A percentile compares a stretch with the other conserved stretches of the same genome.
These are phyloP conservation scores for Phaeosphaeriaceae sp. DNA, from an alignment of 2,329 filamentous ascomycete genomes.

Conservation along the genomic window DNA sequence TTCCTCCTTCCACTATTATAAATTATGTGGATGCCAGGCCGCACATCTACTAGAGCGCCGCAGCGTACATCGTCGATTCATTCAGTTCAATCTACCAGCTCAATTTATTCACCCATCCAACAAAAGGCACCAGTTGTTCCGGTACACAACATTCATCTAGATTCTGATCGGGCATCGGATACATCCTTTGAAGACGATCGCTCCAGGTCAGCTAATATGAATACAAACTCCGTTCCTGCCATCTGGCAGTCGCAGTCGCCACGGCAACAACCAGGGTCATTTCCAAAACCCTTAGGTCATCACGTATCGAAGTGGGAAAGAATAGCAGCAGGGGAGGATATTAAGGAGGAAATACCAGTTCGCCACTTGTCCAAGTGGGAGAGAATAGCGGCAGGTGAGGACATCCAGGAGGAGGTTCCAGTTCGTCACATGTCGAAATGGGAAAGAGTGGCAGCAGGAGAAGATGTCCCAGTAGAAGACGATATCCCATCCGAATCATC, in stretches of 20 bases:
- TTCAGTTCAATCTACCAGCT: slow-evolving; percentile 34
- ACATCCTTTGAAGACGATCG: slow-evolving; percentile 10
- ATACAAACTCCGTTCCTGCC: background rate
- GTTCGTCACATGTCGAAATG: background rate
- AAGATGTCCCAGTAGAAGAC: slow-evolving; percentile 31
- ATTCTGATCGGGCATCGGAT: background rate
- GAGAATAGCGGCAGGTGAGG: background rate
- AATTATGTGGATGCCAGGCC: slow-evolving; percentile 44
- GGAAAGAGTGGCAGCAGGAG: background rate
- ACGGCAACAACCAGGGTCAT: background rate
- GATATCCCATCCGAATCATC: slow-evolving; percentile 41
- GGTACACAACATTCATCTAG: background rate
- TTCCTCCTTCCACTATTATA: background rate
- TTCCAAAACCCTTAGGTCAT: background rate
- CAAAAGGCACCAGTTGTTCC: slow-evolving; percentile 16
- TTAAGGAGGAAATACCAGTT: slow-evolving; percentile 6
- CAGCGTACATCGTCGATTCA: slow-evolving; percentile 40
- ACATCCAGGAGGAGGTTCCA: slow-evolving; percentile 4
- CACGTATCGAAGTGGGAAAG: background rate
- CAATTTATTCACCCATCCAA: slow-evolving; percentile 8
- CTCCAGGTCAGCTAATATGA: background rate
- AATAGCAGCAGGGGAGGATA: background rate
- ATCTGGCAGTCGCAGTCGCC: background rate
- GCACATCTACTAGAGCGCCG: slow-evolving; percentile 28
- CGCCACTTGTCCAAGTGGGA: background rate